Conservation (phyloP, 2,329 filamentous ascomycete species). For the Aureobasidium subglaciale region DNA sequence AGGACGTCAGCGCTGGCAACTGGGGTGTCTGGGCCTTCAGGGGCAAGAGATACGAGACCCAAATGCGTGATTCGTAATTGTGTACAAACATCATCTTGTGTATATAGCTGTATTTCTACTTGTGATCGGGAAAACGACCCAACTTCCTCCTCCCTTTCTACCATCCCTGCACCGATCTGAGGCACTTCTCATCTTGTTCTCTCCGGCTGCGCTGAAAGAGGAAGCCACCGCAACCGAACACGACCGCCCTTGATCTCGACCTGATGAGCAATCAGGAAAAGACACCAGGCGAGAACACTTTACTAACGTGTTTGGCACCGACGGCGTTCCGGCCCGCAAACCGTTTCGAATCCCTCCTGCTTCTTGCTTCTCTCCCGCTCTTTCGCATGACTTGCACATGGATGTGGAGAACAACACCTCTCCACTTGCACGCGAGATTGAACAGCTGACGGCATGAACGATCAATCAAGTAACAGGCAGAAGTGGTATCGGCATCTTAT, state of each 20-base stretch:
- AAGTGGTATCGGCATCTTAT: neutral
- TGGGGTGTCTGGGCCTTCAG: constrained; percentile 97
- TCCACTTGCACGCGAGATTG: neutral
- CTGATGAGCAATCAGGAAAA: neutral
- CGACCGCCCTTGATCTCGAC: neutral
- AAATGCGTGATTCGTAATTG: constrained; percentile 12
- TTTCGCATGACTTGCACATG: neutral
- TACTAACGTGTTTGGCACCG: neutral
- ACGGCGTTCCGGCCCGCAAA: constrained; percentile 6
- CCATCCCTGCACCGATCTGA: neutral
- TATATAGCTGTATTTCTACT: constrained; percentile 10
- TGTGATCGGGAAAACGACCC: neutral
- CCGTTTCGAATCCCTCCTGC: constrained; percentile 6
- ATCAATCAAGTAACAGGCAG: neutral
- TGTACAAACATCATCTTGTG: constrained; percentile 7
- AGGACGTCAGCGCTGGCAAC: constrained; percentile 91
- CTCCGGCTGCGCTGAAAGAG: neutral
- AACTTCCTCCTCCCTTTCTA: neutral
- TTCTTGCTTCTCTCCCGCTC: neutral
- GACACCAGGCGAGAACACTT: neutral
- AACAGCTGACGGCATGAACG: neutral
- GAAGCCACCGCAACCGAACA: neutral
- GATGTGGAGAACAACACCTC: neutral
- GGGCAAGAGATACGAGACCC: constrained; percentile 82
- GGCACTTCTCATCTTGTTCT: neutral